phyloP scores from a whole-genome alignment of 345 rosid genomes.

The Dipteronia dyeriana region DNA sequence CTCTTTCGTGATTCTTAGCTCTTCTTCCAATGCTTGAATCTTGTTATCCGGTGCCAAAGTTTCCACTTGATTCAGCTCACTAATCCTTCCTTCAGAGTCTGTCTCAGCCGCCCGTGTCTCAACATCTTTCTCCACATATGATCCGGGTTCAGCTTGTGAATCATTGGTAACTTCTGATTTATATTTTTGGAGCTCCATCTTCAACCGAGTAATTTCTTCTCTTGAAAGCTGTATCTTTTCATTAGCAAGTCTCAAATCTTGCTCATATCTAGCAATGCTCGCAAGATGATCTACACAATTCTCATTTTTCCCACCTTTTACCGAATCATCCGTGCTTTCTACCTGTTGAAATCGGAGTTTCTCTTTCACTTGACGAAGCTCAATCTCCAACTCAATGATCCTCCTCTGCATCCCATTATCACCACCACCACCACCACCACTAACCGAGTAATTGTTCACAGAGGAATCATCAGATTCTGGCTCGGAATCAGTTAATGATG shows the following conservation, averaged over 20 bases:
- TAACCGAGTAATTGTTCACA: conserved; percentile 55
- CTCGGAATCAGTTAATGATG: conserved; percentile 69
- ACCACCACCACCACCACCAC: conserved; percentile 42
- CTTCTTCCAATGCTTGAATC: conserved; percentile 45
- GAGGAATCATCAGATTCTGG: conserved; percentile 74
- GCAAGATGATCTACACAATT: conserved; percentile 37
- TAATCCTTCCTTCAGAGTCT: conserved; percentile 23
- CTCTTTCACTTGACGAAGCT: conserved; percentile 59
- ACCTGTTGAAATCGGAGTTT: conserved; percentile 50
- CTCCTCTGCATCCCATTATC: conserved; percentile 48
- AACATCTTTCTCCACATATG: conserved; percentile 23
- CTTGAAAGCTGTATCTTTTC: conserved; percentile 49
- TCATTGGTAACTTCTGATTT: conserved; percentile 29
- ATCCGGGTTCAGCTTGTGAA: conserved; percentile 35
- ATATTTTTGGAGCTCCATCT: conserved; percentile 51
- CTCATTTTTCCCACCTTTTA: conserved; percentile 33
- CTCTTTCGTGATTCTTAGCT: conserved; percentile 53
- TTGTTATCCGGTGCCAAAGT: conserved; percentile 26
- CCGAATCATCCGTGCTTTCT: conserved; percentile 42
- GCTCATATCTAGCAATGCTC: conserved; percentile 52
- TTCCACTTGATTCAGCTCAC: conserved; percentile 25
- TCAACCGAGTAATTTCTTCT: conserved; percentile 54
- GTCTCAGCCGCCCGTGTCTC: conserved; percentile 29
- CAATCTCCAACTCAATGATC: conserved; percentile 58
- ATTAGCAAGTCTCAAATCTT: conserved; percentile 55